Evolutionary conservation across 2,329 filamentous ascomycete genomes (phyloP).

Genomic region (Hypoxylon sp.): DNA sequence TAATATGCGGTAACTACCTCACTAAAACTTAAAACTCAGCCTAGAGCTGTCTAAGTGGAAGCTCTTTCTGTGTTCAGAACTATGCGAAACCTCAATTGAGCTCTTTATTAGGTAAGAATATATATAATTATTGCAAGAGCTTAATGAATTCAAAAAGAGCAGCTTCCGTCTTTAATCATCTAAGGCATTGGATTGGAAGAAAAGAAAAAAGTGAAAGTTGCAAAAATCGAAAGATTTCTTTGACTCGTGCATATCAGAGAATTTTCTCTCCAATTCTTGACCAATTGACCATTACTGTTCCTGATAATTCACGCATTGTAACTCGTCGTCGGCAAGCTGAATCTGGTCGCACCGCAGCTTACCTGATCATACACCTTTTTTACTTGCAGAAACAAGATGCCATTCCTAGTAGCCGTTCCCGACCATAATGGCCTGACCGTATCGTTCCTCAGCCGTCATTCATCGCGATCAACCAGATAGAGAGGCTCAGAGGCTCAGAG

Average conservation of each 20-base stretch:
- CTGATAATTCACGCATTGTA: conserved; percentile 37
- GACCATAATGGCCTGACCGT: conserved; percentile 22
- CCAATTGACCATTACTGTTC: conserved; percentile 33
- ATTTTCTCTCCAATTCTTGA: conserved; percentile 27
- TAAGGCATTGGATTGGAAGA: conserved; percentile 16
- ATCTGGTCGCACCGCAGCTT: conserved; percentile 36
- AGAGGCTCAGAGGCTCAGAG: conserved; percentile 6
- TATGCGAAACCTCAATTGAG: conserved; percentile 1
- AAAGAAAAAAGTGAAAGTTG: neutral
- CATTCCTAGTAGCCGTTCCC: conserved; percentile 34
- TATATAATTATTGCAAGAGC: conserved; percentile 1
- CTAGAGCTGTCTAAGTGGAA: neutral
- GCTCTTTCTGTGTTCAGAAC: neutral
- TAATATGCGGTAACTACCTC: neutral
- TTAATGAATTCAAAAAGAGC: conserved; percentile 3
- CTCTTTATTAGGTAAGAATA: neutral
- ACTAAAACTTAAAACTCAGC: neutral
- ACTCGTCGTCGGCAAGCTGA: conserved; percentile 29
- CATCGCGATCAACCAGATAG: conserved; percentile 18
- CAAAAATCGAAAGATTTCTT: conserved; percentile 2
- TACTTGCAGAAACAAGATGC: conserved; percentile 18
- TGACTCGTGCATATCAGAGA: conserved; percentile 20
- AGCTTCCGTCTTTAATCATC: conserved; percentile 21
- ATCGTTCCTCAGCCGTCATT: conserved; percentile 24
- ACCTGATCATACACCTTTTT: conserved; percentile 13